Percentiles rank a stretch among this genome's conserved stretches.
Conservation (phyloP, 805 yeast genomes). For the Candida qinlingensis region DNA sequence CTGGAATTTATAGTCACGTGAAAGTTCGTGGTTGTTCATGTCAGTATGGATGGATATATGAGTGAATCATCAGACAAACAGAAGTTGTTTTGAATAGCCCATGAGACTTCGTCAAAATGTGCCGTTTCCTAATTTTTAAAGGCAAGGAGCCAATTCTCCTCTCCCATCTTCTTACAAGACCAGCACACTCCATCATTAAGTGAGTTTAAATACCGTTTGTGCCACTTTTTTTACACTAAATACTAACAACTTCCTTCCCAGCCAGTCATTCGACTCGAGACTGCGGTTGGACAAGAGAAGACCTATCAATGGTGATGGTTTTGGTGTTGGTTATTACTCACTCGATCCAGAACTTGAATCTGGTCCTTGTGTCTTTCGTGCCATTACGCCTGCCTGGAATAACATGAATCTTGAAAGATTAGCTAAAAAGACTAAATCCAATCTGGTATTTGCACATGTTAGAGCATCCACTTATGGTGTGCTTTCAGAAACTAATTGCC, state of each 20-base stretch:
- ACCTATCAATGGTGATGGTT: slow-evolving; percentile 97
- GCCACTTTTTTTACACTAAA: background rate
- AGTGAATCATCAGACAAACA: no score
- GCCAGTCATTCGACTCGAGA: slow-evolving; percentile 87
- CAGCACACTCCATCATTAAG: slow-evolving; percentile 95
- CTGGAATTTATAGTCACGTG: no score
- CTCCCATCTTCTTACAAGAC: slow-evolving; percentile 83
- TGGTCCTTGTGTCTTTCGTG: slow-evolving; percentile 89
- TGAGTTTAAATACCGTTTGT: slow-evolving; percentile 12
- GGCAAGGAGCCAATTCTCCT: slow-evolving; percentile 77
- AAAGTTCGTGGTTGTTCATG: no score
- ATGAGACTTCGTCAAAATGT: slow-evolving; percentile 45
- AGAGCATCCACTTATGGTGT: slow-evolving; percentile 96
- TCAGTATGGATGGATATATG: no score
- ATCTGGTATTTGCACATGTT: slow-evolving; percentile 89
- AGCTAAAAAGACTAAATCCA: slow-evolving; percentile 82
- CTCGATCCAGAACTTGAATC: slow-evolving; percentile 50
- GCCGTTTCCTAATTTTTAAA: slow-evolving; percentile 87
- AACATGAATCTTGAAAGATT: slow-evolving; percentile 82
- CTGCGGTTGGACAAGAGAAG: slow-evolving; percentile 80
- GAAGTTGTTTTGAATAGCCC: no score
- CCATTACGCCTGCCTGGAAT: slow-evolving; percentile 98
- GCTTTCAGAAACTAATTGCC: slow-evolving; percentile 91
- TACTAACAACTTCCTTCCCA: slow-evolving; percentile 2
- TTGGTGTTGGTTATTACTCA: slow-evolving; percentile 92